A percentile compares a stretch with the other conserved stretches of the same genome.
phyloP scores from a whole-genome alignment of 805 yeast genomes.

The Starmerella powellii region DNA sequence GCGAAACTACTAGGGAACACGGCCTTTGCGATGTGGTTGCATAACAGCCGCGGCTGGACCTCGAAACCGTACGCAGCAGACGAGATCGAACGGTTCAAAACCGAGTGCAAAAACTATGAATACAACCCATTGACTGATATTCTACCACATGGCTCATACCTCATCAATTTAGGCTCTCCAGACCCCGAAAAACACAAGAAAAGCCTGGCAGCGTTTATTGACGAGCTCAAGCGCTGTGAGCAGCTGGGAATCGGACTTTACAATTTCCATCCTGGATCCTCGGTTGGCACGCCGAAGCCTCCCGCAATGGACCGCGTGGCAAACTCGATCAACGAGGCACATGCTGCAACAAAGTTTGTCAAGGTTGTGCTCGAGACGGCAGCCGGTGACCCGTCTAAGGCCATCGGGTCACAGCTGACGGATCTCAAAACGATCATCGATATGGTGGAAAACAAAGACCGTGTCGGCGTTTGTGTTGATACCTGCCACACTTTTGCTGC shows the following conservation, averaged over 20 bases:
- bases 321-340: constrained; percentile 64
- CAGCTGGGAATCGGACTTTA: constrained; percentile 70
- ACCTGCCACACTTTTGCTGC: constrained; percentile 96
- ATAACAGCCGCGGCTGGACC: constrained; percentile 84
- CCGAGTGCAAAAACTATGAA: constrained; percentile 47
- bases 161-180: constrained; percentile 87
- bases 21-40: constrained; percentile 80
- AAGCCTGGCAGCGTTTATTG: constrained; percentile 66
- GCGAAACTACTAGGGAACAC: constrained; percentile 52
- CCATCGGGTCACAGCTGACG: constrained; percentile 69
- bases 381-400: constrained; percentile 86
- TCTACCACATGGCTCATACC: constrained; percentile 89
- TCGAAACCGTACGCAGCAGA: constrained; percentile 61
- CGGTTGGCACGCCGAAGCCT: constrained; percentile 56
- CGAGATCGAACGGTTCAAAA: constrained; percentile 55
- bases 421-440: constrained; percentile 68
- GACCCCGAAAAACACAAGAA: constrained; percentile 66
- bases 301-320: constrained; percentile 63
- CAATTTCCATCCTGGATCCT: constrained; percentile 82
- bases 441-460: constrained; percentile 59
- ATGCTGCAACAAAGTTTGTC: constrained; percentile 59
- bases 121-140: constrained; percentile 44
- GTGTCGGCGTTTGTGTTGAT: constrained; percentile 94
- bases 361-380: constrained; percentile 87
- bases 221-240: constrained; percentile 82